Conservation (phyloP, 1,284 basidiomycete species). For the Boletus calvinii region DNA sequence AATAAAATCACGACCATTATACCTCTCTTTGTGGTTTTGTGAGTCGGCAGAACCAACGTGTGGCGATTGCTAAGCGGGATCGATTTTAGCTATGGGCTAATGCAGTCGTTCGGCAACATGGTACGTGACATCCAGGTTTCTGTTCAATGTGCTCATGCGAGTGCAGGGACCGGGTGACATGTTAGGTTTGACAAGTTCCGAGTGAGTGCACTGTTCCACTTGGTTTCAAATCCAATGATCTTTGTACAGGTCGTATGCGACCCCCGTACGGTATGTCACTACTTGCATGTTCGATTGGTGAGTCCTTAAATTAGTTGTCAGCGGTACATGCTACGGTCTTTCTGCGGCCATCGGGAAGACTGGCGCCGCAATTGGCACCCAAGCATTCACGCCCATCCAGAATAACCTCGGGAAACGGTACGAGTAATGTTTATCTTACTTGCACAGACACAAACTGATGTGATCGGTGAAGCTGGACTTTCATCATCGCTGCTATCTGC, state of each 20-base stretch:
- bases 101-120: constrained; percentile 69
- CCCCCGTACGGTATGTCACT: constrained; percentile 53
- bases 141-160: constrained; percentile 9
- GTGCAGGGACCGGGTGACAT: constrained; percentile 70
- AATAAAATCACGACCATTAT: constrained; percentile 65
- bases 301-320: constrained; percentile 20
- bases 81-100: constrained; percentile 56
- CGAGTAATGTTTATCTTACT: constrained; percentile 1
- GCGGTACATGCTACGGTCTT: constrained; percentile 70
- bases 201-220: constrained; percentile 42
- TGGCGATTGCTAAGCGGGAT: constrained; percentile 9
- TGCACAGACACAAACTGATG: constrained; percentile 12
- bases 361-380: constrained; percentile 75
- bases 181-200: constrained; percentile 65
- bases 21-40: constrained; percentile 69
- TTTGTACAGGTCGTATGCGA: constrained; percentile 56
- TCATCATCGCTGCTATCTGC: constrained; percentile 70
- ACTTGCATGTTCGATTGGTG: not conserved
- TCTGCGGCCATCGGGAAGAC: constrained; percentile 74
- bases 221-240: constrained; percentile 6
- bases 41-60: constrained; percentile 24
- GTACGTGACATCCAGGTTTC: constrained; percentile 32
- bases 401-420: constrained; percentile 62
- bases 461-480: constrained; percentile 54
- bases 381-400: constrained; percentile 77